phyloP scores from a whole-genome alignment of 805 yeast species.

The Debaryomyces castellii region DNA sequence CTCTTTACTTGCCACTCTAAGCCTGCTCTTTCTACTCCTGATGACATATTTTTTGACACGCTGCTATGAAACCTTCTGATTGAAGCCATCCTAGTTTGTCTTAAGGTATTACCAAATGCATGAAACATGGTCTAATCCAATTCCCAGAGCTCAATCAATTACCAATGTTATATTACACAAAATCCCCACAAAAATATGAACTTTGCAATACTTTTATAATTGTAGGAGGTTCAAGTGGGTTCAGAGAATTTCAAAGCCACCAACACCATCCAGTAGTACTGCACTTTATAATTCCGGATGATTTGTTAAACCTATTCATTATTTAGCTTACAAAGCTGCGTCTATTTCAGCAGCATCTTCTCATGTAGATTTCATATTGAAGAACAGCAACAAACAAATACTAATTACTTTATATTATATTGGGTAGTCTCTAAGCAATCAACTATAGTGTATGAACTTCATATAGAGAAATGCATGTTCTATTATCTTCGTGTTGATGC shows the following conservation, averaged over 20 bases:
- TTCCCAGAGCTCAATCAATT: background rate
- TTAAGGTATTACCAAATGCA: background rate
- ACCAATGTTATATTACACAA: background rate
- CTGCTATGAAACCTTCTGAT: background rate
- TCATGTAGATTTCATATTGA: too few species aligned
- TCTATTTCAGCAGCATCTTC: too few species aligned
- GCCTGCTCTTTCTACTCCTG: constrained; percentile 5
- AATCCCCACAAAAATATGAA: background rate
- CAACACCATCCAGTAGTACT: background rate
- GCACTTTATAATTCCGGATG: background rate
- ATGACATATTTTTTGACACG: background rate
- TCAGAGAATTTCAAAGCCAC: background rate
- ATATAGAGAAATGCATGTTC: too few species aligned
- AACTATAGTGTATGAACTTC: too few species aligned
- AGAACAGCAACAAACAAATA: too few species aligned
- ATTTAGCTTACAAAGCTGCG: too few species aligned
- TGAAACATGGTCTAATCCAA: background rate
- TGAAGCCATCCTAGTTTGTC: background rate
- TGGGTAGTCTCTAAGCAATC: too few species aligned
- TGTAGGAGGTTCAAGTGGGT: too few species aligned
- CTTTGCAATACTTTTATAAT: background rate
- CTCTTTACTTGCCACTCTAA: constrained; percentile 12
- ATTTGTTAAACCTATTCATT: too few species aligned
- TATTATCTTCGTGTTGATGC: background rate
- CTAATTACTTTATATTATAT: too few species aligned